Base-by-base conservation (phyloP, 83 land plant species). In the Picea abies region DNA sequence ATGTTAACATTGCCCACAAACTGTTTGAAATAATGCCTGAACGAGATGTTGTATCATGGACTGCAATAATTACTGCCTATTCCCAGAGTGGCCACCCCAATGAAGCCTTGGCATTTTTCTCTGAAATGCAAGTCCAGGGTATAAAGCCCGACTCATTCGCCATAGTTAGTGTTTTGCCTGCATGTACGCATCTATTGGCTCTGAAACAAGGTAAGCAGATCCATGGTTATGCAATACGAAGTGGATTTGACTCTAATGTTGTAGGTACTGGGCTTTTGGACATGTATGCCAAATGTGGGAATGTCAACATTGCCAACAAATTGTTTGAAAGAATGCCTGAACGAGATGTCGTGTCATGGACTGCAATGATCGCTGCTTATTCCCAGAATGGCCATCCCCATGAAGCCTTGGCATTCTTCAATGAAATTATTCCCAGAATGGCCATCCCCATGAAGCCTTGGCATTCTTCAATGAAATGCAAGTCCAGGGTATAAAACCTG, bases 291-390 rank as follows among this genome's bases (percentile, higher is more conserved):
- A 93, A 91, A 69, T 80, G 67, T 83, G 90, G 90, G 16, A 26
- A 83, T 63, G 83, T 93, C 71, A 81, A 65, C 0, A 69, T 80
- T 79, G 95, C 95, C 16, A 87, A 87, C 76, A 63, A 47, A 23
- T 26, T 87, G 1, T 93, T 93, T 84, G 61, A 77, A 15, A 86
- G 80, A 49, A 56, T 87, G 78, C 49, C 84, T 4, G 52, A 69
- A 39, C 22, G 25, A 44, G 89, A 79, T 71, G 84, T 86, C 66
- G 90, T 91, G 56, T 89, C 93, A 3, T 93, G 91, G 91, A 93
- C 89, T 78, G 76, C 92, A 83, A 84, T 93, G 86, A 85, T 93
- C 17, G 90, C 86, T 78, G 95, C 90, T 23, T 86, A 85, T 88
- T 90, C 90, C 37, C 41, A 29, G 29, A 29, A 29, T 29, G 29